A percentile compares a stretch with the other conserved stretches of the same genome.
Conservation (phyloP, 345 rosid species). For the Aegle marmelos region DNA sequence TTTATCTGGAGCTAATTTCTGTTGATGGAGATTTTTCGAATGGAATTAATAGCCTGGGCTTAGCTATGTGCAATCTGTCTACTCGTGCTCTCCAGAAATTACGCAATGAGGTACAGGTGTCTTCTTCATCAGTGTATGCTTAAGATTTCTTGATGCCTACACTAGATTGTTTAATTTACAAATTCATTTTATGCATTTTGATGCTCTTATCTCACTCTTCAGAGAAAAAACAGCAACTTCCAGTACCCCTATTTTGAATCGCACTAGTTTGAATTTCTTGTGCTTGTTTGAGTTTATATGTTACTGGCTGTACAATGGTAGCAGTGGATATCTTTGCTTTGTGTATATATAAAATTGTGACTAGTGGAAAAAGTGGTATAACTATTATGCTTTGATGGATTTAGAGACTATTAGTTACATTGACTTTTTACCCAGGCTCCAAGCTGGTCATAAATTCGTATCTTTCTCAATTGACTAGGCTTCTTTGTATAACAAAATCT, state of each 20-base stretch:
- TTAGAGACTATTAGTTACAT: background rate
- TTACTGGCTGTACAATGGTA: background rate
- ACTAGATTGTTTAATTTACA: background rate
- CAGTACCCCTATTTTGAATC: background rate
- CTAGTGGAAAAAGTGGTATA: background rate
- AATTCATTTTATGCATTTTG: background rate
- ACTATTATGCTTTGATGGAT: background rate
- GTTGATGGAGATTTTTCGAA: slow-evolving; percentile 73
- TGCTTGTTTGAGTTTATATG: background rate
- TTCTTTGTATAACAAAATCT: background rate
- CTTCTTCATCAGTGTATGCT: background rate
- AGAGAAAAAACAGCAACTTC: background rate
- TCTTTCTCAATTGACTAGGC: background rate
- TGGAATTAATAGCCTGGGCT: slow-evolving; percentile 54
- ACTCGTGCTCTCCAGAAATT: slow-evolving; percentile 81
- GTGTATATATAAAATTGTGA: background rate
- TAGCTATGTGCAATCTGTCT: slow-evolving; percentile 68
- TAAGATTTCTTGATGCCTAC: background rate
- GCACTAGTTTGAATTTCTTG: background rate
- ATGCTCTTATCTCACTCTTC: background rate
- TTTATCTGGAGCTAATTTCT: slow-evolving; percentile 86
- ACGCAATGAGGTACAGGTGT: slow-evolving; percentile 68
- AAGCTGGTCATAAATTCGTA: background rate
- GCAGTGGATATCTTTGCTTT: background rate
- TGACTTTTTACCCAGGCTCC: background rate